A percentile compares a stretch with the other conserved stretches of the same genome.
These are phyloP conservation scores for Pythium myriotylum DNA, from an alignment of 352 stramenopile genomes.

Conservation along the genomic window DNA sequence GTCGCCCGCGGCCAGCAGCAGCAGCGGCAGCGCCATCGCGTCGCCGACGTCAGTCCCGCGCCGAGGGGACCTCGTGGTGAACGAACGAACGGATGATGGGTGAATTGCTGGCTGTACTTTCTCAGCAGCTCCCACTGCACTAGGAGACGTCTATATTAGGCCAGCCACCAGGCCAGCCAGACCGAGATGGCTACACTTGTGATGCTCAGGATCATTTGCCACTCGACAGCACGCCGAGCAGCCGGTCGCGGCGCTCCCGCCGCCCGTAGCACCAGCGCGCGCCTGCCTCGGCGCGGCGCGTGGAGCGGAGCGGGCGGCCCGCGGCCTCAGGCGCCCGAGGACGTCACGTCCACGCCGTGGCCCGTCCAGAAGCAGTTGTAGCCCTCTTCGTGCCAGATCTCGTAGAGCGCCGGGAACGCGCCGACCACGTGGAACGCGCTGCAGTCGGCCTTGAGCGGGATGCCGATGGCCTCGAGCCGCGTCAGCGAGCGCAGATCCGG, in stretches of 20 bases:
- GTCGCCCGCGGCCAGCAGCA: constrained; percentile 5
- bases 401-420: constrained; percentile 46
- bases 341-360: constrained; percentile 35
- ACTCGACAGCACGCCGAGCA: too few relatives aligned
- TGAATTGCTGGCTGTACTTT: neutral
- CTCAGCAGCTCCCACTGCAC: too few relatives aligned
- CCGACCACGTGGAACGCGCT: constrained; percentile 38
- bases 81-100: neutral
- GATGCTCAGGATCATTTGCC: too few relatives aligned
- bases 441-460: constrained; percentile 49
- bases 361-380: constrained; percentile 72
- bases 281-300: constrained; percentile 1
- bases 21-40: neutral
- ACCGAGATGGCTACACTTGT: constrained; percentile 11
- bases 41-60: neutral
- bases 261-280: constrained; percentile 14
- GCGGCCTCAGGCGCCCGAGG: constrained; percentile 18
- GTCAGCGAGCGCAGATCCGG: constrained; percentile 37
- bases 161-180: constrained; percentile 13
- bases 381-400: constrained; percentile 63
- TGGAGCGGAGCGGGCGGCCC: constrained; percentile 20
- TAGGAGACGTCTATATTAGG: constrained; percentile 5
- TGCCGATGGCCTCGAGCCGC: constrained; percentile 49
- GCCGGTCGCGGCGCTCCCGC: constrained; percentile 8
- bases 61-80: too few relatives aligned